These are phyloP conservation scores for Pelargonium cotyledonis DNA, from an alignment of 441 rosid genomes.

Conservation along the genomic window DNA sequence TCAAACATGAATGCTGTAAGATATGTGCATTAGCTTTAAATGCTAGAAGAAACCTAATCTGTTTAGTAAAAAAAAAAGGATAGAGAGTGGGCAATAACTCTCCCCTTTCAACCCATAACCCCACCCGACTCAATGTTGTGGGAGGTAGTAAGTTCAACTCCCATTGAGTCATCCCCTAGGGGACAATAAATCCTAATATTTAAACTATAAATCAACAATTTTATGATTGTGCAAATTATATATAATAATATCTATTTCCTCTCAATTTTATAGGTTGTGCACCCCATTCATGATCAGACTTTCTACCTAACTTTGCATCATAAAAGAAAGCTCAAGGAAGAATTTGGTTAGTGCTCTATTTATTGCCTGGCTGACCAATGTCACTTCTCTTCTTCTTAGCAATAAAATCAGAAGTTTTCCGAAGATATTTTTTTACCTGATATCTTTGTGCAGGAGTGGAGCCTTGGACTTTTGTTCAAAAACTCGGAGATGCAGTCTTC, in stretches of 20 bases:
- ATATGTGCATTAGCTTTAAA: too few species aligned
- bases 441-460: conserved; percentile 46
- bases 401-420: neutral
- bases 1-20: too few species aligned
- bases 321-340: conserved; percentile 69
- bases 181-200: neutral
- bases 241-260: neutral
- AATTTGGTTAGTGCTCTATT: conserved; percentile 46
- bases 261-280: conserved; percentile 41
- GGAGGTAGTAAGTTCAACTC: too few species aligned
- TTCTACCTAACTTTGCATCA: conserved; percentile 66
- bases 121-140: too few species aligned
- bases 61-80: too few species aligned
- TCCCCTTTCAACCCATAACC: too few species aligned
- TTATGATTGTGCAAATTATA: neutral
- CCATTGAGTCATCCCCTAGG: too few species aligned
- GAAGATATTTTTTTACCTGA: neutral
- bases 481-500: conserved; percentile 77
- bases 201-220: neutral
- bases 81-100: too few species aligned
- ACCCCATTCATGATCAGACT: conserved; percentile 84
- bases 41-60: too few species aligned
- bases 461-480: conserved; percentile 89
- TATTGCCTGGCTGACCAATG: neutral
- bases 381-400: neutral